A percentile compares a stretch with the other conserved stretches of the same genome.
Conservation (phyloP, 2,329 filamentous ascomycete genomes). For the Myriosclerotinia scirpicola region DNA sequence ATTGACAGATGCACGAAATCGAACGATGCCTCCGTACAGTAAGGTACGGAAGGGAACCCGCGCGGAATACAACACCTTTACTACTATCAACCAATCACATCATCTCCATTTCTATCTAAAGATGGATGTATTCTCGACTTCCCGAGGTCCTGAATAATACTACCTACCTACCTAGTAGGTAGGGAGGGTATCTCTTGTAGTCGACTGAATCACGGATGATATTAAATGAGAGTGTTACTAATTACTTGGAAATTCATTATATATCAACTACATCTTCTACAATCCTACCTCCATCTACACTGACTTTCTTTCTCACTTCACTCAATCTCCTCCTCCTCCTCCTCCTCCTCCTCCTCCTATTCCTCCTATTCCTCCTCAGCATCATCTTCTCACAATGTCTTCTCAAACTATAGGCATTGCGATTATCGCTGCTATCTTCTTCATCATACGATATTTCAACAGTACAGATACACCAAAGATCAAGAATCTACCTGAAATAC, state of each 20-base stretch:
- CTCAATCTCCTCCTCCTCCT: too few species aligned
- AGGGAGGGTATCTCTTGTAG: too few species aligned
- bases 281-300: not conserved
- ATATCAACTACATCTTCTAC: not conserved
- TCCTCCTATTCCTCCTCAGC: not conserved
- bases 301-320: not conserved
- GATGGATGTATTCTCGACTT: not conserved
- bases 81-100: not conserved
- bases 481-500: constrained; percentile 26
- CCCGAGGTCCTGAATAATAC: too few species aligned
- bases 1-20: too few species aligned
- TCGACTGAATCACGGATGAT: not conserved
- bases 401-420: constrained; percentile 21
- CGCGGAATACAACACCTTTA: constrained; percentile 8
- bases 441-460: constrained; percentile 23
- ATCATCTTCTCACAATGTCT: constrained; percentile 14
- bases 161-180: too few species aligned
- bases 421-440: constrained; percentile 15
- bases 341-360: too few species aligned
- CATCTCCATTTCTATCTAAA: not conserved
- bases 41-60: constrained; percentile 17
- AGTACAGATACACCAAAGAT: constrained; percentile 28
- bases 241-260: not conserved
- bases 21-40: too few species aligned
- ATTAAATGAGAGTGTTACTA: not conserved